phyloP scores from a whole-genome alignment of 2,329 filamentous ascomycete species.

The Cryphonectria carpinicola region DNA sequence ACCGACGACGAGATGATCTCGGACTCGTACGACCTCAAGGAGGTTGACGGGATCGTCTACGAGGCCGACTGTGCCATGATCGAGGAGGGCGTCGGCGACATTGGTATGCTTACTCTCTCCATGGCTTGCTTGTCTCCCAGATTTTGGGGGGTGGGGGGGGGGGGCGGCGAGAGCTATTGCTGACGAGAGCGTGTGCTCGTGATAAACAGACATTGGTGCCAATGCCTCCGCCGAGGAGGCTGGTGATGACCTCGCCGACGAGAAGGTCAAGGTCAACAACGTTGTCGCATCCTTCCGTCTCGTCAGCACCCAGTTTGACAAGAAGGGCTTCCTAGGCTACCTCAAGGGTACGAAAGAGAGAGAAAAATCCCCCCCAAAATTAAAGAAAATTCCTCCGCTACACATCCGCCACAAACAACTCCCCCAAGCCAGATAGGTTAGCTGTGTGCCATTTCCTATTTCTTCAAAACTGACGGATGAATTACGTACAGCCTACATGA shows the following conservation, averaged over 20 bases:
- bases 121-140: neutral
- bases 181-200: neutral
- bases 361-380: constrained; percentile 10
- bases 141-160: neutral
- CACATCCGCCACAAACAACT: neutral
- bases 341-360: constrained; percentile 71
- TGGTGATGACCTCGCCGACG: constrained; percentile 75
- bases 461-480: constrained; percentile 14
- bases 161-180: neutral
- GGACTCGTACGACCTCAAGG: constrained; percentile 86
- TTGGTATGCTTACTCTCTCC: constrained; percentile 60
- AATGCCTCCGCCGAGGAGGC: constrained; percentile 95
- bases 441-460: neutral
- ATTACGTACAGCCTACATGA: constrained; percentile 72
- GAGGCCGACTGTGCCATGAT: constrained; percentile 94
- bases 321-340: constrained; percentile 82
- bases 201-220: constrained; percentile 75
- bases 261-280: constrained; percentile 80
- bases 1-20: constrained; percentile 95
- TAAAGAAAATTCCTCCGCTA: neutral
- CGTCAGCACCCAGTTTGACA: constrained; percentile 77
- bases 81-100: constrained; percentile 71
- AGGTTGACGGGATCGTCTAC: constrained; percentile 76
- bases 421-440: neutral
- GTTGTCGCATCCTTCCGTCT: constrained; percentile 92